Evolutionary conservation across 1,284 basidiomycete species (phyloP), one percentile per base, ranked within the genome.

Genomic region (Bondarzewia mesenterica): DNA sequence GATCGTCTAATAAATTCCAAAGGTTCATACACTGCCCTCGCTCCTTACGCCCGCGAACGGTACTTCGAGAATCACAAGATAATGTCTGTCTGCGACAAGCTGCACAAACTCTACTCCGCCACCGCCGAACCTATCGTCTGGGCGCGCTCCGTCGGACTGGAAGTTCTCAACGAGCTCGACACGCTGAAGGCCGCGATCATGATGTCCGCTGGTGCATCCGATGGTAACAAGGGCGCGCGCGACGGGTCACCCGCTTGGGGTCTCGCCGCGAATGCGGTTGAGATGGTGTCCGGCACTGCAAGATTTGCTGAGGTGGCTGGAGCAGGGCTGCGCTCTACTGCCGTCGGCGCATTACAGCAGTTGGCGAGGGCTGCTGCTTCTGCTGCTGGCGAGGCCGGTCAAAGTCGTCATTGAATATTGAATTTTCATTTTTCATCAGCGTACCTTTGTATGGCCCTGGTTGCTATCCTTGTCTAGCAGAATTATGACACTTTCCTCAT

Each of bases 91-190:
- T 78, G 87, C 43, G 93, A 98, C 69, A 93, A 93, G 60, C 73
- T 96, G 42, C 86, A 94, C 67, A 89, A 89, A 59, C 62, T 96
- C 7, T 96, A 94, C 61, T 69, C 80, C 1, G 75, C 76, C 3
- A 78, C 83, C 32, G 68, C 72, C 15, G 73, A 72, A 7, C 80
- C 86, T 2, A 58, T 94, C 23, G 91, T 95, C 23, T 92, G 88
- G 88, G 83, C 82, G 5, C 79, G 93, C 44, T 87, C 86, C 0
- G 79, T 86, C 7, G 93, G 93, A 0, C 63, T 96, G n/a, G 93
- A 96, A 59, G 80, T 95, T 7, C 60, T 96, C 41, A 95, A 97
- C 60, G 93, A 97, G 66, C 66, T 95, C 18, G 85, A 88, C 52
- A 71, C 78, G 0, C 58, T 96, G 53, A 96, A 96, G 67, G 76